A percentile compares a stretch with the other conserved stretches of the same genome.
phyloP scores from a whole-genome alignment of 2,329 filamentous ascomycete species.

The Aspergillus fumigatus region DNA sequence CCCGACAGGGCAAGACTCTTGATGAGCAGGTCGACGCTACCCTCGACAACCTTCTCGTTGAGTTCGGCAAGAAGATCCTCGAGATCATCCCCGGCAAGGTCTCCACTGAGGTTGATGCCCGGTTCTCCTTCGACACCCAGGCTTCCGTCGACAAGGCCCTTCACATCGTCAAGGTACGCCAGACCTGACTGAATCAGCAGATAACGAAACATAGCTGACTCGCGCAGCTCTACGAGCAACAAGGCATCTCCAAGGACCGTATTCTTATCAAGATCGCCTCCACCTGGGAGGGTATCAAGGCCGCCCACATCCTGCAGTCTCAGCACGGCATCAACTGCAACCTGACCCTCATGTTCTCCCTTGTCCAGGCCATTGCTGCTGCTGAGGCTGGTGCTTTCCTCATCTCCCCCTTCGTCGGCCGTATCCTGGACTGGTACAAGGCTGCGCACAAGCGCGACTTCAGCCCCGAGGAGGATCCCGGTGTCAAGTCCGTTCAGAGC shows the following conservation, averaged over 20 bases:
- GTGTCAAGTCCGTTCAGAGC: constrained; percentile 84
- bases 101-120: constrained; percentile 95
- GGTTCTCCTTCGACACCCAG: constrained; percentile 92
- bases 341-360: constrained; percentile 97
- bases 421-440: constrained; percentile 99
- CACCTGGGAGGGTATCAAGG: constrained; percentile 99
- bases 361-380: constrained; percentile 88
- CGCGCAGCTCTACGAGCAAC: constrained; percentile 82
- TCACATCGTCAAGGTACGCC: constrained; percentile 81
- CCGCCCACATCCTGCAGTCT: constrained; percentile 90
- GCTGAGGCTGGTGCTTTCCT: constrained; percentile 95
- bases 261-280: constrained; percentile 98
- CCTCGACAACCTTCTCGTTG: constrained; percentile 89
- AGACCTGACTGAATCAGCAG: neutral
- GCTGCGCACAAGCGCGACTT: constrained; percentile 91
- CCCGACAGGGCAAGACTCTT: constrained; percentile 51
- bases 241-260: constrained; percentile 88
- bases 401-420: constrained; percentile 98
- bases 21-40: constrained; percentile 84
- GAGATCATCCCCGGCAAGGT: constrained; percentile 97
- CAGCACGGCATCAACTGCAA: constrained; percentile 98
- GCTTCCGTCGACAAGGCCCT: constrained; percentile 92
- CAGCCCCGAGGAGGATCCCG: constrained; percentile 83
- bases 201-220: constrained; percentile 11
- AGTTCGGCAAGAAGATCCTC: constrained; percentile 97